A percentile compares a stretch with the other conserved stretches of the same genome.
Evolutionary conservation across 2,329 filamentous ascomycete genomes (phyloP).

Genomic region (Fusarium pininemorale): DNA sequence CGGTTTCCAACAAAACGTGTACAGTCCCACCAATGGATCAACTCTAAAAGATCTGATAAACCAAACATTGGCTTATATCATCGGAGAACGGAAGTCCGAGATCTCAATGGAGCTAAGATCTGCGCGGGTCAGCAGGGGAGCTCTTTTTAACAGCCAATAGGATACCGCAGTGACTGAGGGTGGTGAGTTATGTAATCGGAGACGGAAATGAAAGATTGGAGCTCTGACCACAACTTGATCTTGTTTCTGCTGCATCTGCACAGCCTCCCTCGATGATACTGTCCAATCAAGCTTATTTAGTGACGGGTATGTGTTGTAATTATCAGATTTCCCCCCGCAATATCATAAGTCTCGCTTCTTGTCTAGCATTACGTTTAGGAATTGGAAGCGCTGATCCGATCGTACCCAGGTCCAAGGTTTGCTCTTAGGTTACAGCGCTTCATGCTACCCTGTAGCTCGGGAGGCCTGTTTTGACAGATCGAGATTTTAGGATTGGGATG

Average conservation of each 20-base stretch:
- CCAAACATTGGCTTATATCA: background rate
- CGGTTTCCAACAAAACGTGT: background rate
- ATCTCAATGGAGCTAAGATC: background rate
- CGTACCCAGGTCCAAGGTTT: background rate
- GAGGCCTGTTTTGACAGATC: background rate
- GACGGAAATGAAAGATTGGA: background rate
- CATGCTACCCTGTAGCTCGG: background rate
- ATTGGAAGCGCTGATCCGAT: background rate
- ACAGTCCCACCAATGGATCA: background rate
- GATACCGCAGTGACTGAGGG: rapidly evolving
- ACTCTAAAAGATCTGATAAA: background rate
- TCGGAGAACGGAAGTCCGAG: background rate
- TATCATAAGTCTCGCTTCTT: background rate
- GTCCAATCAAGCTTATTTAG: background rate
- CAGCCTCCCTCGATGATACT: background rate
- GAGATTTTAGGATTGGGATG: background rate
- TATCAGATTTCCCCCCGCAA: background rate
- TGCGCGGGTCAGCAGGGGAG: background rate
- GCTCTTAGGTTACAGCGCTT: background rate
- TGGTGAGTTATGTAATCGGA: background rate
- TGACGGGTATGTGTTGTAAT: background rate
- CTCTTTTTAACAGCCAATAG: rapidly evolving
- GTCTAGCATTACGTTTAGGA: background rate
- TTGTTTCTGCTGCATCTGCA: background rate
- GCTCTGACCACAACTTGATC: background rate